Evolutionary conservation across 2,329 filamentous ascomycete genomes (phyloP).

Genomic region (Aspergillus vadensis): DNA sequence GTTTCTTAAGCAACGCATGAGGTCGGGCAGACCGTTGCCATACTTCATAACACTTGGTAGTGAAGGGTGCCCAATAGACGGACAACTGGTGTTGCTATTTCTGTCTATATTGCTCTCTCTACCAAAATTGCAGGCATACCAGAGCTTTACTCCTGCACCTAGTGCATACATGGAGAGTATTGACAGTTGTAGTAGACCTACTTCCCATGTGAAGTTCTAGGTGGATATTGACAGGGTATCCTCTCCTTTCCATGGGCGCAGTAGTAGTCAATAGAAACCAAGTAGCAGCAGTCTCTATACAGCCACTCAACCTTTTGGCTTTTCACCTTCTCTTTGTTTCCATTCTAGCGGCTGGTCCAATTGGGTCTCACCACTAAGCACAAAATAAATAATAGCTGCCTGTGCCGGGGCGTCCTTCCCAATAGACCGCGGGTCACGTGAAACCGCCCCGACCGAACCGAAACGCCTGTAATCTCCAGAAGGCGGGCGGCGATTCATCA

Average conservation of each 20-base stretch:
- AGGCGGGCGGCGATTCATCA: conserved; percentile 28
- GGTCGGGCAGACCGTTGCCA: conserved; percentile 1
- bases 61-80: conserved; percentile 9
- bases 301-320: background rate
- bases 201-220: background rate
- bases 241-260: background rate
- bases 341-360: conserved; percentile 14
- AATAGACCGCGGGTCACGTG: conserved; percentile 24
- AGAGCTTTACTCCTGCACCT: background rate
- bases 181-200: background rate
- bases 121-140: background rate
- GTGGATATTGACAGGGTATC: background rate
- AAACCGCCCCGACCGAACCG: conserved; percentile 26
- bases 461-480: conserved; percentile 29
- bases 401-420: conserved; percentile 19
- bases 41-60: background rate
- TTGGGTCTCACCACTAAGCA: conserved; percentile 10
- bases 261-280: background rate
- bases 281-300: background rate
- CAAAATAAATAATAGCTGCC: conserved; percentile 18
- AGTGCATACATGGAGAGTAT: background rate
- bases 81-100: conserved; percentile 13
- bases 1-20: conserved; percentile 12
- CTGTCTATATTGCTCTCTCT: conserved; percentile 4
- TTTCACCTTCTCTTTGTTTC: conserved; percentile 25